Evolutionary conservation across 441 rosid genomes (phyloP), one percentile per base, ranked within the genome.

Genomic region (Pelargonium australe): DNA sequence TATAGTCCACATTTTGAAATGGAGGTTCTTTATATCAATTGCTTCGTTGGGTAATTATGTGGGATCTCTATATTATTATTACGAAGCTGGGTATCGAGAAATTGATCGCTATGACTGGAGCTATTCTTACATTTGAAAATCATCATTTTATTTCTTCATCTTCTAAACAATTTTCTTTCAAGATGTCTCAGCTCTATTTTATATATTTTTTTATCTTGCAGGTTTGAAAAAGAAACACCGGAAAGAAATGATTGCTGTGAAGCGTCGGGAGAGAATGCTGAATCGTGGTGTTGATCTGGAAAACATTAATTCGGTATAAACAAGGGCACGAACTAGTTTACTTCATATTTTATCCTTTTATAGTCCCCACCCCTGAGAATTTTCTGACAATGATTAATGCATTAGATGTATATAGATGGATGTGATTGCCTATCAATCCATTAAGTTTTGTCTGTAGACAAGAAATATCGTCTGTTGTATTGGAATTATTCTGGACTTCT

Each of bases 191-290:
- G 60, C 68, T 5, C 25, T 63, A 49, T 57, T 57, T 17, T 25
- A 7, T 9, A 1, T 25, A 20, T 20, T 20, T 37, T 37, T 8
- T 44, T 63, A 31, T 65, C 58, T 13, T 72, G 73, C 78, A 89
- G 95, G 90, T 69, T 91, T 76, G 73, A 94, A 84, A 76, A 91
- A 94, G 92, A 91, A 89, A 61, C 87, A 85, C 25, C 85, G 80
- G 31, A 94, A 89, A 82, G 96, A 94, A 80, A 71, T 74, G 73
- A 88, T 91, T 77, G 91, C 89, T 75, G 77, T 78, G 57, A 89
- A 87, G 78, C 95, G 86, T 45, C 90, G 84, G 47, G 86, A 83
- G 68, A 86, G 97, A 82, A 89, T 87, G 97, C 73, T 85, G 76
- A 73, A 31, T 65, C 80, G 91, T n/a, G 97, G 96, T 68, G 94